These are phyloP conservation scores for Rhynchosporium graminicola DNA, from an alignment of 2,329 filamentous ascomycete species.

Conservation along the genomic window DNA sequence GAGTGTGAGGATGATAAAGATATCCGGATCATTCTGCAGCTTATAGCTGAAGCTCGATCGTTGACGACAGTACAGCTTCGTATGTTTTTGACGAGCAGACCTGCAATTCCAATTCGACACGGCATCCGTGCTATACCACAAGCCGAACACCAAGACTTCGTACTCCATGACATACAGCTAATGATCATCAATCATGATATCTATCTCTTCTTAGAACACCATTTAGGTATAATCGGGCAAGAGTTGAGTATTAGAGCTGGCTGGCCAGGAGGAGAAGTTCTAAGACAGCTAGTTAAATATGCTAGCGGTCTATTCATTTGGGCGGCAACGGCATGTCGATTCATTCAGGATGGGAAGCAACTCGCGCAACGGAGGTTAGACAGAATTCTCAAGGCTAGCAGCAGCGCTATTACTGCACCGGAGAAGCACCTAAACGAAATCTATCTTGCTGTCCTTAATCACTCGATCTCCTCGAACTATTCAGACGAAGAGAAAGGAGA, in stretches of 20 bases:
- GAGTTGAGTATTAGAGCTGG: slow-evolving; percentile 3
- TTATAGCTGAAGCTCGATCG: background rate
- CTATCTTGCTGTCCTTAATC: background rate
- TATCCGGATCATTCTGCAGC: background rate
- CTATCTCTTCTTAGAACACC: slow-evolving; percentile 28
- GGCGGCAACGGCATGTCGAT: slow-evolving; percentile 15
- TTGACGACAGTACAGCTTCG: background rate
- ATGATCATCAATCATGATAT: slow-evolving; percentile 38
- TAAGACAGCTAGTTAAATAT: slow-evolving; percentile 24
- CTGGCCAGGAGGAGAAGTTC: slow-evolving; percentile 20
- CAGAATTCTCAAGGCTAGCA: slow-evolving; percentile 18
- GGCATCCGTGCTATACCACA: background rate
- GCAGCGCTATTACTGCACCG: slow-evolving; percentile 14
- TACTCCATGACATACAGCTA: slow-evolving; percentile 32
- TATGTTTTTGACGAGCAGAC: slow-evolving; percentile 1
- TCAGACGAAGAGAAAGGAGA: slow-evolving; percentile 23
- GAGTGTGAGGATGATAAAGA: background rate
- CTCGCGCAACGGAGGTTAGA: slow-evolving; percentile 19
- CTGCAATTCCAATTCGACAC: background rate
- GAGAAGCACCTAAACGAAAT: slow-evolving; percentile 25
- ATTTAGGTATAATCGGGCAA: slow-evolving; percentile 19
- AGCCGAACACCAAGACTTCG: slow-evolving; percentile 18
- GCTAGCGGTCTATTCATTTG: slow-evolving; percentile 5
- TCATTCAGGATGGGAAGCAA: slow-evolving; percentile 20
- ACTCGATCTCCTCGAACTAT: slow-evolving; percentile 21